A percentile compares a stretch with the other conserved stretches of the same genome.
phyloP scores from a whole-genome alignment of 305 asterid genomes.

The Stenogyne calaminthoides region DNA sequence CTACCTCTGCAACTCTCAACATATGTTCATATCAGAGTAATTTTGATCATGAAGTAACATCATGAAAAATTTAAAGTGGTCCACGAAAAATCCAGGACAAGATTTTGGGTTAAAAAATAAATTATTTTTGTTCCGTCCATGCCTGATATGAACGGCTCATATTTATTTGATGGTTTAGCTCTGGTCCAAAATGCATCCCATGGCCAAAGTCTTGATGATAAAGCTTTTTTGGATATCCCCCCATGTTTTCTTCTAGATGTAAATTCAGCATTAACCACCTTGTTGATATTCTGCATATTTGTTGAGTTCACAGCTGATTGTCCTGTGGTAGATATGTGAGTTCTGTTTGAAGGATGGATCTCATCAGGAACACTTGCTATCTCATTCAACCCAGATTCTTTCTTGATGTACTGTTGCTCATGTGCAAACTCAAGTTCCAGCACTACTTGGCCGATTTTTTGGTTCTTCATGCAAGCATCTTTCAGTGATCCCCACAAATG shows the following conservation, averaged over 20 bases:
- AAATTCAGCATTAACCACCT: not conserved
- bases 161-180: constrained; percentile 26
- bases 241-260: not conserved
- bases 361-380: constrained; percentile 1
- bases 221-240: constrained; percentile 1
- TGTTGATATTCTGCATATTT: not conserved
- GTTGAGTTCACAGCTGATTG: not conserved
- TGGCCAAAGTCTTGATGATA: not conserved
- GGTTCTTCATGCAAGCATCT: constrained; percentile 40
- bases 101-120: too few species aligned
- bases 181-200: constrained; percentile 35
- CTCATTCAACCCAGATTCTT: not conserved
- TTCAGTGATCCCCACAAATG: constrained; percentile 34
- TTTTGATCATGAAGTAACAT: too few species aligned
- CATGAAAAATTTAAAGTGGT: too few species aligned
- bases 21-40: too few species aligned
- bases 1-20: too few species aligned
- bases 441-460: constrained; percentile 35
- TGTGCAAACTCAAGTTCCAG: constrained; percentile 37
- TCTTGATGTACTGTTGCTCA: constrained; percentile 30
- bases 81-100: not conserved
- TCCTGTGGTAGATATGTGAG: not conserved
- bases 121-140: not conserved
- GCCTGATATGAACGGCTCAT: constrained; percentile 23
- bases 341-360: not conserved